A percentile compares a stretch with the other conserved stretches of the same genome.
Evolutionary conservation across 345 rosid species (phyloP).

Genomic region (Boechera divaricarpa): DNA sequence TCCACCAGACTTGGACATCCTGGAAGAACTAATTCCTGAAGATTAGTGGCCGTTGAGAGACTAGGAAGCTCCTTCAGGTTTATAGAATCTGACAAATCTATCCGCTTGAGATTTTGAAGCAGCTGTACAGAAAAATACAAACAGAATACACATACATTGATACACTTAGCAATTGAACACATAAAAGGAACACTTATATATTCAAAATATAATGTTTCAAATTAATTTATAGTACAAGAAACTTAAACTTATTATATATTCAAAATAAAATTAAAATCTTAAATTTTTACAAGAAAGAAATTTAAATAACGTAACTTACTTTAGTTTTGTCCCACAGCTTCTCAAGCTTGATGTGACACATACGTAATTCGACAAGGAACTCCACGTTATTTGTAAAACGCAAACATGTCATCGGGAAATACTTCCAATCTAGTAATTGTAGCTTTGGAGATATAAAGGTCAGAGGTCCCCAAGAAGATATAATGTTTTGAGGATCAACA

Average conservation of each 20-base stretch:
- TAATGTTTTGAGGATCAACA: too few species aligned
- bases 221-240: too few species aligned
- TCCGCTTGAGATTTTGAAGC: neutral
- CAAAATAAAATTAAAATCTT: too few species aligned
- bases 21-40: rapidly evolving
- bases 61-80: neutral
- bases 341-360: neutral
- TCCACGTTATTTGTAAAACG: neutral
- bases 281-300: neutral
- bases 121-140: neutral
- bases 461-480: neutral
- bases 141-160: neutral
- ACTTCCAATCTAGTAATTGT: constrained; percentile 20
- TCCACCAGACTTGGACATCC: too few species aligned
- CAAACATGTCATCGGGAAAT: constrained; percentile 17
- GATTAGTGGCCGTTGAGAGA: neutral
- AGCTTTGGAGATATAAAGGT: neutral
- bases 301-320: neutral
- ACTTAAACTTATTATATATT: neutral
- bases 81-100: neutral
- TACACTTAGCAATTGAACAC: too few species aligned
- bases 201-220: too few species aligned
- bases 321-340: constrained; percentile 31
- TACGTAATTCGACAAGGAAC: constrained; percentile 13
- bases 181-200: too few species aligned